Evolutionary conservation across 148 eudicot species (phyloP), one percentile per base, ranked within the genome.

Genomic region (Heliamphora exappendiculata): DNA sequence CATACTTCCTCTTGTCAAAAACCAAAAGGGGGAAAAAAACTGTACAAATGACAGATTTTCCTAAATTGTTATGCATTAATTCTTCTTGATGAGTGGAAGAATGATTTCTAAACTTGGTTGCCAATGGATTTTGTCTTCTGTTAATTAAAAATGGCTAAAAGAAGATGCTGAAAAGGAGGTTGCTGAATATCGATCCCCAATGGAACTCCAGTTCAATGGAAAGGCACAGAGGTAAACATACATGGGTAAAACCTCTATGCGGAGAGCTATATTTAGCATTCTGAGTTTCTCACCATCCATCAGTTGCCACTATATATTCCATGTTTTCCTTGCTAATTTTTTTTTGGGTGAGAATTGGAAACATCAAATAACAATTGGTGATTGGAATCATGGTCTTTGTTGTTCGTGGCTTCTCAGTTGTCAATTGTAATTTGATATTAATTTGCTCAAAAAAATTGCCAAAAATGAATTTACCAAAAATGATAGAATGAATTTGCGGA

Each of bases 91-190:
- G 60, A 63, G 36, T 44, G 28, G n/a, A 44, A 60, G n/a, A 75
- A 17, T 47, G 24, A 29, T 64, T 60, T 64, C 57, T 75, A n/a
- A 75, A 60, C 29, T 60, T 5, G 17, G 33, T 31, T 64, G 44
- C 58, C 16, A 59, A 47, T 63, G 70, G 55, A 20, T 49, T 63
- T 20, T 31, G 45, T 54, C 16, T 59, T 50, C 62, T 54, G 45
- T 49, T 7, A 28, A 76, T 72, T 6, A 24, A 76, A 66, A 66
- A 49, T 75, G 78, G 78, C 51, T 68, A 76, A 64, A 76, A 54
- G 72, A 76, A n/a, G 72, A 76, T 47, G 60, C 72, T 76, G 78
- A 41, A 66, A 66, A 36, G 63, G 72, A 76, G 72, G 42, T 53
- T 5, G 63, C 78, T 53, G 72, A 76, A 50, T 51, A 65, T 66